Evolutionary conservation across 2,329 filamentous ascomycete genomes (phyloP).

Genomic region (Dothideomycetes sp.): DNA sequence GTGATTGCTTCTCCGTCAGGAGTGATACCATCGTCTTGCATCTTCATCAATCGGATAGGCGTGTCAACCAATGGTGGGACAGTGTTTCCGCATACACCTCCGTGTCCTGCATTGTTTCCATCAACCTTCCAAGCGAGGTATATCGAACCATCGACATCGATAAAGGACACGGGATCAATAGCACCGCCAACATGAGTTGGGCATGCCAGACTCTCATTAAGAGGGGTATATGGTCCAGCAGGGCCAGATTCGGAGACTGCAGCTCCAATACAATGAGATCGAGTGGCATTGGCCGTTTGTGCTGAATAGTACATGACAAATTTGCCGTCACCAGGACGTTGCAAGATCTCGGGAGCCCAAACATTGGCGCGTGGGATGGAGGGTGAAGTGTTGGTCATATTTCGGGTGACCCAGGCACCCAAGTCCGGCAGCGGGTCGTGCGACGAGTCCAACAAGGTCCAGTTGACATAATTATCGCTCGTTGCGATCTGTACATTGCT

Average conservation of each 20-base stretch:
- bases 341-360: slow-evolving; percentile 22
- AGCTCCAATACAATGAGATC: slow-evolving; percentile 22
- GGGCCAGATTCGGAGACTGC: slow-evolving; percentile 17
- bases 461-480: slow-evolving; percentile 23
- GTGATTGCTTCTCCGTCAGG: slow-evolving; percentile 13
- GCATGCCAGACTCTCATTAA: slow-evolving; percentile 16
- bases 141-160: slow-evolving; percentile 17
- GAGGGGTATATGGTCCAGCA: slow-evolving; percentile 19
- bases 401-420: slow-evolving; percentile 15
- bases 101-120: slow-evolving; percentile 22
- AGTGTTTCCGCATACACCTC: slow-evolving; percentile 21
- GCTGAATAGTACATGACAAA: slow-evolving; percentile 25
- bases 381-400: slow-evolving; percentile 8
- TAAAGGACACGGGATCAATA: slow-evolving; percentile 21
- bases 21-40: slow-evolving; percentile 18
- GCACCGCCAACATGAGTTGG: slow-evolving; percentile 19
- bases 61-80: slow-evolving; percentile 15
- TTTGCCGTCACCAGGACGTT: slow-evolving; percentile 16
- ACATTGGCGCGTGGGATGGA: slow-evolving; percentile 16
- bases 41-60: slow-evolving; percentile 23
- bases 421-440: slow-evolving; percentile 21
- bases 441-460: slow-evolving; percentile 16
- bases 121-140: slow-evolving; percentile 24
- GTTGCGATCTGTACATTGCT: slow-evolving; percentile 28
- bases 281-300: slow-evolving; percentile 10